phyloP scores from a whole-genome alignment of 371 early-diverging fungal species.

The Mucor indicus region DNA sequence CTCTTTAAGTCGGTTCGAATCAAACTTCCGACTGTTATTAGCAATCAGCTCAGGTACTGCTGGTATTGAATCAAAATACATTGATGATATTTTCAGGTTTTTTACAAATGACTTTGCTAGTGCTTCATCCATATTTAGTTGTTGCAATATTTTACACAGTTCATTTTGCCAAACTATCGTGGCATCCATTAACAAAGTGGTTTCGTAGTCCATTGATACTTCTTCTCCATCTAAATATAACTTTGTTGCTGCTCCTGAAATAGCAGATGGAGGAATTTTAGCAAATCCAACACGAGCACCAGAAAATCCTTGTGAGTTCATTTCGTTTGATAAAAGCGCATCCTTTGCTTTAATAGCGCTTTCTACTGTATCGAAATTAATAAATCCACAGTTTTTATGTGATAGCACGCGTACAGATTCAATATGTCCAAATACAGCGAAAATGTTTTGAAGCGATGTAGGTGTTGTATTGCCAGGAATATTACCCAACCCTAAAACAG shows the following conservation, averaged over 20 bases:
- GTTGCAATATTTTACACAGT: constrained; percentile 28
- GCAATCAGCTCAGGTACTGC: constrained; percentile 68
- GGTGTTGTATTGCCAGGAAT: constrained; percentile 81
- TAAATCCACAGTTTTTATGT: constrained; percentile 97
- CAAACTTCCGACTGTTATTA: constrained; percentile 66
- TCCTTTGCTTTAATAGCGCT: constrained; percentile 88
- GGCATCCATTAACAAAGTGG: constrained; percentile 12
- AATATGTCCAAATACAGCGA: constrained; percentile 81
- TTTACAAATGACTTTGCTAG: constrained; percentile 10
- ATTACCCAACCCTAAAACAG: constrained; percentile 85
- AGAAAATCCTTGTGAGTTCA: constrained; percentile 72
- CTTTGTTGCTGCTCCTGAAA: no score
- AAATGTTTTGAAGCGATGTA: constrained; percentile 70
- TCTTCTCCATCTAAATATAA: no score
- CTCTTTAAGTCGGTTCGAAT: constrained; percentile 83
- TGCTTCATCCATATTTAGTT: constrained; percentile 18
- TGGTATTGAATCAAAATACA: constrained; percentile 66
- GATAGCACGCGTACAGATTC: constrained; percentile 93
- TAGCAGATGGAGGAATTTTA: constrained; percentile 62
- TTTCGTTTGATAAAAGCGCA: constrained; percentile 82
- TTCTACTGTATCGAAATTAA: constrained; percentile 87
- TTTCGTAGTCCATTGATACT: constrained; percentile 5
- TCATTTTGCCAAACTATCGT: constrained; percentile 25
- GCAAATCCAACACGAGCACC: constrained; percentile 90
- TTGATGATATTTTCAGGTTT: constrained; percentile 19